phyloP scores from a whole-genome alignment of 2,329 filamentous ascomycete genomes.

The Fonsecaea pedrosoi region DNA sequence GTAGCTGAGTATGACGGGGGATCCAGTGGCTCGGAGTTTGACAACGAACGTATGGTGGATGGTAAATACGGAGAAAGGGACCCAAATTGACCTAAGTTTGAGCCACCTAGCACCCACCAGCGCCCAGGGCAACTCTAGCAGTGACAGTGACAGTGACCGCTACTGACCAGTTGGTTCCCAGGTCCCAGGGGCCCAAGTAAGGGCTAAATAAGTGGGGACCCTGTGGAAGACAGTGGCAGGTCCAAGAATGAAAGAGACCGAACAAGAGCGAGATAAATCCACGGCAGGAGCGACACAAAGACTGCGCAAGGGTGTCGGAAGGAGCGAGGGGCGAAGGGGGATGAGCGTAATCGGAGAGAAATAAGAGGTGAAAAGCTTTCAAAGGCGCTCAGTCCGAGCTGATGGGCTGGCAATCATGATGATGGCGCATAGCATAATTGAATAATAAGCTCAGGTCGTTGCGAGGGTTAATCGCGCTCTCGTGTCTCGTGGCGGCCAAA shows the following conservation, averaged over 20 bases:
- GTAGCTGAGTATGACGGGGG: neutral
- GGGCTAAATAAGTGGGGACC: neutral
- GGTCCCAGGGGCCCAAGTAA: neutral
- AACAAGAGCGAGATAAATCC: neutral
- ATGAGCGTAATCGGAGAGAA: neutral
- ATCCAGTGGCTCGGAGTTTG: neutral
- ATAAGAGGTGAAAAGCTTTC: neutral
- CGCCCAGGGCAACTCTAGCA: neutral
- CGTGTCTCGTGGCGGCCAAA: neutral
- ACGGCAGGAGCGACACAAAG: neutral
- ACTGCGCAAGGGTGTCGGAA: neutral
- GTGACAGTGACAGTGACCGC: neutral
- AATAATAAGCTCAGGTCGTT: neutral
- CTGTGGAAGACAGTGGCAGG: constrained; percentile 11
- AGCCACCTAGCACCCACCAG: neutral
- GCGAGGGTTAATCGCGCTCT: neutral
- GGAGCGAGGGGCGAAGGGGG: neutral
- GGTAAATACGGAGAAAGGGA: neutral
- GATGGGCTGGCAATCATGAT: neutral
- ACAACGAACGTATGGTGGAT: constrained; percentile 1
- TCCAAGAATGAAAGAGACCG: constrained; percentile 2
- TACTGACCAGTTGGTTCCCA: neutral
- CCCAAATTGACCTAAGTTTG: neutral
- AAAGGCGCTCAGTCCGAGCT: neutral
- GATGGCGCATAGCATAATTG: neutral